Conservation (phyloP, 2,329 filamentous ascomycete genomes). For the Alternaria angustiovoidea region DNA sequence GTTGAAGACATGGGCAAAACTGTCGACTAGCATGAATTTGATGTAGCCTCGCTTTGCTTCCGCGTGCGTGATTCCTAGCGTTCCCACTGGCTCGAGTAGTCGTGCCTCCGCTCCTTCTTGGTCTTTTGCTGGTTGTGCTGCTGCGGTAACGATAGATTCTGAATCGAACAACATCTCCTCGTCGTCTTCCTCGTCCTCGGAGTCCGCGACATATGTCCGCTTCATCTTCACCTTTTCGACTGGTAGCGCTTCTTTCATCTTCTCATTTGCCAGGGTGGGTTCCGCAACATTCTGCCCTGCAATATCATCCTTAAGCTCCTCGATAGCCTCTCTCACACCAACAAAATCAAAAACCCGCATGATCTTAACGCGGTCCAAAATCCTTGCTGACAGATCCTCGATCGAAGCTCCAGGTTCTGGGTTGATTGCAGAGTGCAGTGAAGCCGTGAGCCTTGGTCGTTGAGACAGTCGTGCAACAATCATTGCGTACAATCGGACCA, state of each 20-base stretch:
- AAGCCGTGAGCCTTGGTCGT: slow-evolving; percentile 1
- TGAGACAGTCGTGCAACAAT: slow-evolving; percentile 34
- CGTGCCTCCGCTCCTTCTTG: not conserved
- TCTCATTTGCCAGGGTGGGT: slow-evolving; percentile 27
- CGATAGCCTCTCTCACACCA: slow-evolving; percentile 57
- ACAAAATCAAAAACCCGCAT: slow-evolving; percentile 61
- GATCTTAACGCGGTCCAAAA: slow-evolving; percentile 57
- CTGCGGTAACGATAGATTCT: not conserved
- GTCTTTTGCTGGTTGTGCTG: not conserved
- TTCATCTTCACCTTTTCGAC: slow-evolving; percentile 3
- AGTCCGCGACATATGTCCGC: slow-evolving; percentile 44
- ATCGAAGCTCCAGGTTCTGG: not conserved
- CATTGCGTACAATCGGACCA: slow-evolving; percentile 49
- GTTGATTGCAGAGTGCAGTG: not conserved
- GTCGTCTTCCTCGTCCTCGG: slow-evolving; percentile 46
- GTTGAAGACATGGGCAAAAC: slow-evolving; percentile 49
- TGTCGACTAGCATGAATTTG: slow-evolving; percentile 52
- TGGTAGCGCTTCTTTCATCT: not conserved
- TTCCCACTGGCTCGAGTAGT: not conserved
- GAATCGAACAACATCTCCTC: slow-evolving; percentile 52
- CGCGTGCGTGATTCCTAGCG: not conserved
- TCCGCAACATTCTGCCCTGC: slow-evolving; percentile 16
- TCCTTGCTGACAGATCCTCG: slow-evolving; percentile 43
- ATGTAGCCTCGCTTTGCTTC: not conserved
- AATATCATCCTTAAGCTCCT: slow-evolving; percentile 53